A percentile compares a stretch with the other conserved stretches of the same genome.
phyloP scores from a whole-genome alignment of 495 filamentous ascomycete genomes.

The Daldinia caldariorum region DNA sequence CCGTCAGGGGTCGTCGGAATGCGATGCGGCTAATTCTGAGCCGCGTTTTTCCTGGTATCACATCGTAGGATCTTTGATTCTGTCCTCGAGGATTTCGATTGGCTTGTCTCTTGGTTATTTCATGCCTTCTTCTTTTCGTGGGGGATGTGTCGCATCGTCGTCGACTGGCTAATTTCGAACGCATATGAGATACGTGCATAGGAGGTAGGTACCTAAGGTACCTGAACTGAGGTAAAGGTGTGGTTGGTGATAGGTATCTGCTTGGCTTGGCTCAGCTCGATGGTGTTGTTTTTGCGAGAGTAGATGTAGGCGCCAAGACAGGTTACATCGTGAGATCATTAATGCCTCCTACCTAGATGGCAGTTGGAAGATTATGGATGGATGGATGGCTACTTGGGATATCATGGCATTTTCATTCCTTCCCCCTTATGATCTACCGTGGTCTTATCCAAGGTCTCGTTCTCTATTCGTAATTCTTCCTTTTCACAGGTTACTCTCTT shows the following conservation, averaged over 20 bases:
- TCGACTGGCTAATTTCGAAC: conserved; percentile 13
- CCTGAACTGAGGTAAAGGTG: too few relatives aligned
- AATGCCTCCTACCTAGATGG: conserved; percentile 29
- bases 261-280: conserved; percentile 27
- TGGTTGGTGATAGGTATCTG: neutral
- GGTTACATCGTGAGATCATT: conserved; percentile 29
- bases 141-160: conserved; percentile 17
- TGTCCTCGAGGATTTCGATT: conserved; percentile 10
- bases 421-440: conserved; percentile 16
- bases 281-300: conserved; percentile 13
- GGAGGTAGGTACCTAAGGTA: neutral
- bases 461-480: conserved; percentile 26
- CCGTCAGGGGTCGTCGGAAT: conserved; percentile 7
- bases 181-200: too few relatives aligned
- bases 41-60: conserved; percentile 40
- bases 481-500: conserved; percentile 19
- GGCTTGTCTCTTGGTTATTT: conserved; percentile 12
- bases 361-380: conserved; percentile 28
- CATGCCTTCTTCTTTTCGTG: conserved; percentile 19
- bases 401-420: conserved; percentile 20
- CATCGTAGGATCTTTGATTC: conserved; percentile 29
- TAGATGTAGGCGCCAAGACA: conserved; percentile 28
- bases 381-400: conserved; percentile 26
- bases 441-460: conserved; percentile 12
- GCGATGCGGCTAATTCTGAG: conserved; percentile 38